Evolutionary conservation across 73 alveolate species (phyloP).

Genomic region (Breviolum minutum): DNA sequence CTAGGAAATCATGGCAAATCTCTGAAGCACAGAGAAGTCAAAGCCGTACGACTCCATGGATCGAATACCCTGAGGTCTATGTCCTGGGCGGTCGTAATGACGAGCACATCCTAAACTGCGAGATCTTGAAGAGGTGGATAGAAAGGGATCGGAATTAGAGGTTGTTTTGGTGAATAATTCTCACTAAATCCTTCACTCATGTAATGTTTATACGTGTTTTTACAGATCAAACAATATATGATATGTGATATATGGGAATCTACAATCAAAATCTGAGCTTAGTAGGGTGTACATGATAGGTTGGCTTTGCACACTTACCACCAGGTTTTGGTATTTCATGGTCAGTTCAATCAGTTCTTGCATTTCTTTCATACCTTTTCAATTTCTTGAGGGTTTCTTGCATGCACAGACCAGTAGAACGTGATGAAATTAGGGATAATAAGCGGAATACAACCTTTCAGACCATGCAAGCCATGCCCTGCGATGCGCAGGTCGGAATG

Average conservation of each 20-base stretch:
- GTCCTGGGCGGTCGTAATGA: conserved; percentile 14
- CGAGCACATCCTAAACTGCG: conserved; percentile 7
- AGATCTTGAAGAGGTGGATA: not conserved
- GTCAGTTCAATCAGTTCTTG: too few species aligned
- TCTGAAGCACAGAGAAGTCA: not conserved
- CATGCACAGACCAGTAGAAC: not conserved
- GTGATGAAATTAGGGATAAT: not conserved
- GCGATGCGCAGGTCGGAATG: conserved; percentile 14
- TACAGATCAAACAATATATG: too few species aligned
- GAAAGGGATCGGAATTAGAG: not conserved
- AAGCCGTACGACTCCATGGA: not conserved
- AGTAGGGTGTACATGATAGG: too few species aligned
- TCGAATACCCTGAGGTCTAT: not conserved
- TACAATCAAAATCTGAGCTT: too few species aligned
- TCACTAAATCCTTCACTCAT: too few species aligned
- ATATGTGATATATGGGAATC: too few species aligned
- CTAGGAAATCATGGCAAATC: not conserved
- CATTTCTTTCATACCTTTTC: too few species aligned
- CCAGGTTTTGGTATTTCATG: too few species aligned
- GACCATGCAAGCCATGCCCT: not conserved
- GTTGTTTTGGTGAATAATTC: too few species aligned
- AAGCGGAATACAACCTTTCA: not conserved
- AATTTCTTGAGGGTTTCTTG: too few species aligned
- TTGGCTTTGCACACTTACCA: too few species aligned
- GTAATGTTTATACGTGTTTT: too few species aligned